phyloP scores from a whole-genome alignment of 2,329 filamentous ascomycete genomes.

The Davidsoniella eucalypti region DNA sequence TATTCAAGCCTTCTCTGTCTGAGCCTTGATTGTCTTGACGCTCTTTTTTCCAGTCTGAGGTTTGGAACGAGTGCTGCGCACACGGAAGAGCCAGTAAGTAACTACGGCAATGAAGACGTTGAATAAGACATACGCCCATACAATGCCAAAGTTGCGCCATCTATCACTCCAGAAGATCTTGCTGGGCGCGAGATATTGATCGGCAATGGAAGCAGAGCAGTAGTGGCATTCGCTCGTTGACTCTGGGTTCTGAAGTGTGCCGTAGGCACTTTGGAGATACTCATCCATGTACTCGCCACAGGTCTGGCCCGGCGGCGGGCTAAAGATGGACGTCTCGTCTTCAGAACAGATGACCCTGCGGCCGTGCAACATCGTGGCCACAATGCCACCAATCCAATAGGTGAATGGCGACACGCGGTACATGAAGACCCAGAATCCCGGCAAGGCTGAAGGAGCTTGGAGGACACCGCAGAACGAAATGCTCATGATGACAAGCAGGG shows the following conservation, averaged over 20 bases:
- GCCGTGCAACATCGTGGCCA: slow-evolving; percentile 45
- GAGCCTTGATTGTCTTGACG: background rate
- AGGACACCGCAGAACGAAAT: slow-evolving; percentile 50
- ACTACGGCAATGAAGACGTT: slow-evolving; percentile 42
- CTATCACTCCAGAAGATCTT: slow-evolving; percentile 34
- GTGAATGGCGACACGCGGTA: slow-evolving; percentile 51
- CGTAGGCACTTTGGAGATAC: slow-evolving; percentile 33
- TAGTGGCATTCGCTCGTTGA: slow-evolving; percentile 45
- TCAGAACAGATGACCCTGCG: slow-evolving; percentile 34
- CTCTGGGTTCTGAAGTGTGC: slow-evolving; percentile 44
- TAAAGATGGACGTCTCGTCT: slow-evolving; percentile 46
- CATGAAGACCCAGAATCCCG: slow-evolving; percentile 67
- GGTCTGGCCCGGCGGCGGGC: slow-evolving; percentile 43
- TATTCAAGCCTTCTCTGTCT: background rate
- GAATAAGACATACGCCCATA: slow-evolving; percentile 51
- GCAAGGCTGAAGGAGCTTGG: slow-evolving; percentile 38
- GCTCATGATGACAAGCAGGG: slow-evolving; percentile 40
- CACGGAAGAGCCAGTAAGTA: slow-evolving; percentile 47
- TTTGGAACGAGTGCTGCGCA: slow-evolving; percentile 20
- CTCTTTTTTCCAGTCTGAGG: background rate
- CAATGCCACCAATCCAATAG: slow-evolving; percentile 51
- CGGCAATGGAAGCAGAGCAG: slow-evolving; percentile 46
- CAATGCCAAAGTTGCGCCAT: slow-evolving; percentile 55
- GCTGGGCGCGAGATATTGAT: slow-evolving; percentile 37
- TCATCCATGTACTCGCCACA: slow-evolving; percentile 46